Conservation (phyloP, 148 eudicot species). For the Vaccinium vitisidaea region DNA sequence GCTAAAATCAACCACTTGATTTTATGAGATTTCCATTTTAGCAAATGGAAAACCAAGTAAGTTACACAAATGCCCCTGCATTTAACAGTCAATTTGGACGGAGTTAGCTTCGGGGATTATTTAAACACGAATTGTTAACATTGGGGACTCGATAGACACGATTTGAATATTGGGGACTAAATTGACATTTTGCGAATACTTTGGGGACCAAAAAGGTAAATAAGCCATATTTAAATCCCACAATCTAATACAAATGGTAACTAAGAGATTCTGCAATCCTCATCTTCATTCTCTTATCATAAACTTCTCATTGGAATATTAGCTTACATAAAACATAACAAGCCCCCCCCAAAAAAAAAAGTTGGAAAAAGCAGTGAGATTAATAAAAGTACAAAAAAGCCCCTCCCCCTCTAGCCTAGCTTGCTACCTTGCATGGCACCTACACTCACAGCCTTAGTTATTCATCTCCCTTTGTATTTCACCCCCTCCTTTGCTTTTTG, state of each 20-base stretch:
- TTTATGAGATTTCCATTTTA: no score
- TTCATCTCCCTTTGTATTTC: not conserved
- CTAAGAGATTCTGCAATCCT: constrained; percentile 11
- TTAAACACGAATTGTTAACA: no score
- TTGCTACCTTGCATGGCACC: not conserved
- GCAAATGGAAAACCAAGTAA: no score
- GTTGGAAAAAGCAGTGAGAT: not conserved
- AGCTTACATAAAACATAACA: constrained; percentile 20
- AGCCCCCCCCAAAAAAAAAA: not conserved
- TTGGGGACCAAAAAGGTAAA: no score
- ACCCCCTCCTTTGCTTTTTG: not conserved
- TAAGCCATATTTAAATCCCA: no score
- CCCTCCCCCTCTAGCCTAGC: not conserved
- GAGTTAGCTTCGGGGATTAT: no score
- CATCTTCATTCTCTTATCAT: constrained; percentile 17
- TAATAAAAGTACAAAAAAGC: constrained; percentile 23
- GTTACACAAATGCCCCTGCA: no score
- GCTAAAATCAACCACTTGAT: no score
- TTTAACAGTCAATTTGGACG: no score
- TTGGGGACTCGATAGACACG: no score
- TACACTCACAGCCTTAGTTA: not conserved
- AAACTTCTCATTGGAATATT: not conserved
- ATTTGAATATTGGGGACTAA: no score
- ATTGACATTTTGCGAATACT: no score
- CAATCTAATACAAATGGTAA: not conserved